Conservation (phyloP, 768 basidiomycete species). For the Leucosporidium yakuticum region DNA sequence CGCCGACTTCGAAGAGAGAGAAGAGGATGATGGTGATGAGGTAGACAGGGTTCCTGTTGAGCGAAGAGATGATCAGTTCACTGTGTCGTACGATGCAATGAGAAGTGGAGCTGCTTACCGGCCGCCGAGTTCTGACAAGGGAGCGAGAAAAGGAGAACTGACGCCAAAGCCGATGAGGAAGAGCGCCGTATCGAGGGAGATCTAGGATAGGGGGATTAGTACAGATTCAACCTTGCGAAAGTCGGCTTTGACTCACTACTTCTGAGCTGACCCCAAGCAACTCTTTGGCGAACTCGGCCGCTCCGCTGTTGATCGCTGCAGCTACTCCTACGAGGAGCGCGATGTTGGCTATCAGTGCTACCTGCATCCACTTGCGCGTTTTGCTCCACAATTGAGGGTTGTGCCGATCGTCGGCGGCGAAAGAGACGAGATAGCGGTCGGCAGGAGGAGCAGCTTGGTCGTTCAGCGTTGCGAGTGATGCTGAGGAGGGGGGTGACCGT, state of each 20-base stretch:
- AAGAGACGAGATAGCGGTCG: neutral
- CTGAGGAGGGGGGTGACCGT: neutral
- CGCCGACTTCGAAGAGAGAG: slow-evolving; percentile 6
- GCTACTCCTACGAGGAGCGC: slow-evolving; percentile 1
- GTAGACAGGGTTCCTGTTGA: slow-evolving; percentile 13
- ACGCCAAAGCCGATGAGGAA: slow-evolving; percentile 12
- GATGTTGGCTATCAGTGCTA: neutral
- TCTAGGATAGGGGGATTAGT: neutral
- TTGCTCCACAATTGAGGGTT: neutral
- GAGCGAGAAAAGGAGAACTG: slow-evolving; percentile 1
- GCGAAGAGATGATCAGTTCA: too few relatives aligned
- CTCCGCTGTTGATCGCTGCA: neutral
- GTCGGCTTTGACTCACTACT: neutral
- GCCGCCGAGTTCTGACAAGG: slow-evolving; percentile 7
- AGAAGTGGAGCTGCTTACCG: neutral
- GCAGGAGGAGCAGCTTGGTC: neutral
- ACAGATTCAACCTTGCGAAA: too few relatives aligned
- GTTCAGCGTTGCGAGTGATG: neutral
- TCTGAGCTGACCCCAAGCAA: neutral
- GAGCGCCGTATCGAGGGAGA: slow-evolving; percentile 7
- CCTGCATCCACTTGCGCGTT: neutral
- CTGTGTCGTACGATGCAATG: rapidly evolving
- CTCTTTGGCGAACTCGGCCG: neutral
- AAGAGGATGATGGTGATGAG: slow-evolving; percentile 10
- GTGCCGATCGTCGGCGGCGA: neutral